phyloP scores from a whole-genome alignment of 495 filamentous ascomycete species.

The Rusavskia elegans region DNA sequence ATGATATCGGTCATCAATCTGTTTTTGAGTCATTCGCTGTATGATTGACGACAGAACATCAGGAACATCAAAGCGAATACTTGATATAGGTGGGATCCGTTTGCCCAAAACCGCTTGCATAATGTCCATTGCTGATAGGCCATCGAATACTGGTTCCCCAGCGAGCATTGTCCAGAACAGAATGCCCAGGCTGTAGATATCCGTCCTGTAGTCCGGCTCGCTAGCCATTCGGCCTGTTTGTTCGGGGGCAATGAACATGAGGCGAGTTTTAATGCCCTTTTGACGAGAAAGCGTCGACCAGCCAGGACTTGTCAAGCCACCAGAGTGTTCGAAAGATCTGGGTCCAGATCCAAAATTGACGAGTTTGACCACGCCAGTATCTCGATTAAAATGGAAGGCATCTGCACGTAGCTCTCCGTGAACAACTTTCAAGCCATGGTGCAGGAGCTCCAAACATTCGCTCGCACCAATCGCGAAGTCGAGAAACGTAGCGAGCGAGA shows the following conservation, averaged over 20 bases:
- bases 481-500: constrained; percentile 58
- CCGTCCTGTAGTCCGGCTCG: constrained; percentile 76
- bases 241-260: constrained; percentile 78
- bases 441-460: constrained; percentile 70
- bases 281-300: constrained; percentile 70
- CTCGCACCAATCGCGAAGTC: constrained; percentile 79
- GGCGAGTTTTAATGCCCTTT: constrained; percentile 65
- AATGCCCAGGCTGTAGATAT: constrained; percentile 78
- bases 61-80: constrained; percentile 61
- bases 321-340: constrained; percentile 60
- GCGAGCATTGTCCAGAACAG: constrained; percentile 76
- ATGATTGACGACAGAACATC: constrained; percentile 67
- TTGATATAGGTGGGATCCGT: constrained; percentile 56
- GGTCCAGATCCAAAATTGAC: constrained; percentile 73
- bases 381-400: constrained; percentile 66
- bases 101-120: constrained; percentile 71
- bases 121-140: constrained; percentile 64
- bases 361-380: constrained; percentile 54
- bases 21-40: constrained; percentile 79
- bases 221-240: constrained; percentile 83
- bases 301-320: constrained; percentile 59
- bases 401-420: constrained; percentile 81
- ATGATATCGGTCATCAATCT: constrained; percentile 68
- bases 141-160: constrained; percentile 61
- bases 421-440: constrained; percentile 66